Conservation (phyloP, 257 asterid genomes). For the Eustoma russellianum region DNA sequence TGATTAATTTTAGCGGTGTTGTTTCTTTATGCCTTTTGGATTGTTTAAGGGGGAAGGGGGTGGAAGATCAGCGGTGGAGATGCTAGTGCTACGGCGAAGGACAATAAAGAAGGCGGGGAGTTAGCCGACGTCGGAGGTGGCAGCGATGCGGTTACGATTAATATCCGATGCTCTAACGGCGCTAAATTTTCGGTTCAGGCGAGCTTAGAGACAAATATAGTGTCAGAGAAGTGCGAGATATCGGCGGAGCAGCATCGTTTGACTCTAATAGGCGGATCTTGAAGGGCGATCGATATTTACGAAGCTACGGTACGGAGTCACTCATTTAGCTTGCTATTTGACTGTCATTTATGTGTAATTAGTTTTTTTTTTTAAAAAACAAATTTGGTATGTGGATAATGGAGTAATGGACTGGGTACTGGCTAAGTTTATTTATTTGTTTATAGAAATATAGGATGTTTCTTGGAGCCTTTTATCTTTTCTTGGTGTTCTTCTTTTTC, state of each 20-base stretch:
- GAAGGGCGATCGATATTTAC: conserved; percentile 51
- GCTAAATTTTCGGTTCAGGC: conserved; percentile 30
- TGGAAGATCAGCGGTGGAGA: conserved; percentile 39
- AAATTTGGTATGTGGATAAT: neutral
- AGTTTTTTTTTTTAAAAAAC: neutral
- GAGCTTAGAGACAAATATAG: conserved; percentile 28
- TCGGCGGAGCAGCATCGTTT: conserved; percentile 39
- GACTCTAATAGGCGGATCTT: conserved; percentile 49
- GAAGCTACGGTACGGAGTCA: conserved; percentile 31
- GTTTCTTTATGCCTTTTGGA: conserved; percentile 14
- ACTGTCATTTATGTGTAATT: neutral
- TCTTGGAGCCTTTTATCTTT: no score
- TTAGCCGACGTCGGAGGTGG: conserved; percentile 8
- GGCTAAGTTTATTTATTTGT: no score
- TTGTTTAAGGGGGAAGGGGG: neutral
- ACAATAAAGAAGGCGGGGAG: conserved; percentile 5
- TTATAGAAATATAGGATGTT: neutral
- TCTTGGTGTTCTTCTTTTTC: no score
- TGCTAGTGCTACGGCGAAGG: conserved; percentile 16
- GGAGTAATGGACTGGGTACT: no score
- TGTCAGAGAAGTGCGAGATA: conserved; percentile 29
- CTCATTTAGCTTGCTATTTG: no score
- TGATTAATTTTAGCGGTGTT: neutral
- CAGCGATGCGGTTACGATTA: conserved; percentile 26
- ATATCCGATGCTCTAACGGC: conserved; percentile 40